phyloP scores from a whole-genome alignment of 495 filamentous ascomycete species.

The Neurospora sp. region DNA sequence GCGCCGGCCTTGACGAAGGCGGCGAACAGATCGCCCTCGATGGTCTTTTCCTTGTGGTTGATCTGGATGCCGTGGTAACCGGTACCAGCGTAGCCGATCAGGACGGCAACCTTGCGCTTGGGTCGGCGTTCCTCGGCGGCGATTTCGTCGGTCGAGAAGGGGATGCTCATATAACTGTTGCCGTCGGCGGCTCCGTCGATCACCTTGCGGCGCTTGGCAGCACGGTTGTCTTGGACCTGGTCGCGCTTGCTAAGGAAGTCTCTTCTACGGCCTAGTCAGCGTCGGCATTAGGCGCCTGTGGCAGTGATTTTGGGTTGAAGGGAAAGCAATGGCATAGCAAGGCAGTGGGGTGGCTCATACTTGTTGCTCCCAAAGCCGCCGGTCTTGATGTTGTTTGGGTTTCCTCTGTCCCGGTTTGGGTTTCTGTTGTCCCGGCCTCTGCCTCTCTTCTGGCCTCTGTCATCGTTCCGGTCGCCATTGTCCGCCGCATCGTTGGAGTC shows the following conservation, averaged over 20 bases:
- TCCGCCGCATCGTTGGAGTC: constrained; percentile 1
- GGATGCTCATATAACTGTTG: constrained; percentile 32
- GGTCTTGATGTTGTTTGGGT: constrained; percentile 10
- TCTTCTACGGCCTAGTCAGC: constrained; percentile 16
- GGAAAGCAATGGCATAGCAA: not conserved
- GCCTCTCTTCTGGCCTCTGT: constrained; percentile 2
- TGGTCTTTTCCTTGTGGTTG: constrained; percentile 68
- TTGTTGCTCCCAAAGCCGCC: constrained; percentile 16
- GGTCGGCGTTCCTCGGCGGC: constrained; percentile 73
- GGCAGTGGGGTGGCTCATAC: constrained; percentile 5
- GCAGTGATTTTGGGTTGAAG: not conserved
- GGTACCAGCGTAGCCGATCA: constrained; percentile 93
- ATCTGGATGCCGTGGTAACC: constrained; percentile 97
- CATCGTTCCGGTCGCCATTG: constrained; percentile 5
- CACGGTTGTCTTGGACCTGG: constrained; percentile 45
- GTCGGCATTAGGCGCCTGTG: constrained; percentile 16
- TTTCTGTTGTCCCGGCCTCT: constrained; percentile 11
- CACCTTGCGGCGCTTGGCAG: constrained; percentile 41
- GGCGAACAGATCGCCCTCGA: constrained; percentile 91
- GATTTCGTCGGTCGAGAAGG: constrained; percentile 58
- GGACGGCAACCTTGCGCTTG: constrained; percentile 89
- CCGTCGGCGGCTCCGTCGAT: constrained; percentile 33
- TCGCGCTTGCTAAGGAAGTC: constrained; percentile 46
- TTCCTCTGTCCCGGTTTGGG: constrained; percentile 1
- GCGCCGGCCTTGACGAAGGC: constrained; percentile 84